phyloP scores from a whole-genome alignment of 2,329 filamentous ascomycete genomes.

The Colletotrichum camelliae region DNA sequence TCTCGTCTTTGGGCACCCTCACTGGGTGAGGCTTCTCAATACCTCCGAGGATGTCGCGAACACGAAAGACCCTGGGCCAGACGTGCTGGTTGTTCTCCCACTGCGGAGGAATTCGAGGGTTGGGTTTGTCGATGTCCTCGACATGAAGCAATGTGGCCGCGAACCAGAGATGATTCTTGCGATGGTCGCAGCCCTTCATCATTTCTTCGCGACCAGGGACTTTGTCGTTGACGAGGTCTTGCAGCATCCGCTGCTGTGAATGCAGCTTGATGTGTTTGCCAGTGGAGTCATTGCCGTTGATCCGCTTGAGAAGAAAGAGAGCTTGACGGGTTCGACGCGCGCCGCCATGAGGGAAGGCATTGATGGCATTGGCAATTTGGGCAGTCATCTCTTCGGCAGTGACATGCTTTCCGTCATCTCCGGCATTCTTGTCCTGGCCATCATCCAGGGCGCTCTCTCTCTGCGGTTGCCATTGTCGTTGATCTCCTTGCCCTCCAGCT shows the following conservation, averaged over 20 bases:
- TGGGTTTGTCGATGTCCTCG: background rate
- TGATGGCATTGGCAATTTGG: background rate
- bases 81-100: background rate
- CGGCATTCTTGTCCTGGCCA: background rate
- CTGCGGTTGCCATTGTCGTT: background rate
- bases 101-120: background rate
- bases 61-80: background rate
- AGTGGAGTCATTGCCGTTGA: background rate
- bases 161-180: background rate
- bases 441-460: background rate
- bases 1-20: background rate
- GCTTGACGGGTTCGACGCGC: background rate
- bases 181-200: background rate
- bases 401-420: background rate
- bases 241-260: background rate
- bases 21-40: background rate
- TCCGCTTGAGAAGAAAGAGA: background rate
- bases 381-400: background rate
- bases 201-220: background rate
- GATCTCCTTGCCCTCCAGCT: background rate
- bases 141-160: background rate
- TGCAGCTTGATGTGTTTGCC: background rate
- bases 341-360: background rate
- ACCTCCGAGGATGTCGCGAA: background rate
- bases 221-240: background rate